Evolutionary conservation across 495 filamentous ascomycete species (phyloP), one percentile per base, ranked within the genome.

Genomic region (Annulohypoxylon bovei): DNA sequence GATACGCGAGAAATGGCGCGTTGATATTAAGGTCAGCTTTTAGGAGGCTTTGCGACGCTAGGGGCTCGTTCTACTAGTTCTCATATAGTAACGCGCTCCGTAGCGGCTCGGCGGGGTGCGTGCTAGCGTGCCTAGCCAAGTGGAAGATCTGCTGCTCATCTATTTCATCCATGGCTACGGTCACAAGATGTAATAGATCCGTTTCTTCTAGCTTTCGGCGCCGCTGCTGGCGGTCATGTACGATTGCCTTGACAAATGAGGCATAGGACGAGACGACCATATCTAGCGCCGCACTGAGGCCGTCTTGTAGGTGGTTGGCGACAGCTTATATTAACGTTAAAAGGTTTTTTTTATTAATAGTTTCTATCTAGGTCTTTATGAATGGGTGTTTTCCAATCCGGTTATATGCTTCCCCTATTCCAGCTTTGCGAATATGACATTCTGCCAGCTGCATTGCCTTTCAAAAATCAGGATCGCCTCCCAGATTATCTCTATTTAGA

Each of bases 1-100:
- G 58, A 52, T 63, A 77, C 33, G 67, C 63, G 30, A 75, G 40
- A 16, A 77, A 73, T 11, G 71, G 76, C 18, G 27, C 8, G n/a
- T 35, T 6, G 25, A 58, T 28, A 2, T 57, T 46, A 8, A 75
- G 50, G 49, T 72, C 62, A 8, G 50, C 25, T 9, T 76, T 65
- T 1, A 72, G 57, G 0, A 79, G 58, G 47, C 20, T 67, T 9
- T 30, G 58, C 11, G 78, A 67, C 16, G 77, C 76, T 14, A 80
- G 49, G 18, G 62, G 70, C 14, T 68, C 47, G 5, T 8, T 60
- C 2, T 68, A 44, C 7, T 27, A 47, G 30, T 27, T 39, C 1
- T 3, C 7, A 7, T 76, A 60, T 12, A 72, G 50, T 25, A 80
- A 35, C 46, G 9, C 28, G 74, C 78, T 77, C 20, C 55, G 14